Evolutionary conservation across 2,329 filamentous ascomycete genomes (phyloP).

Genomic region (Drechmeria coniospora): DNA sequence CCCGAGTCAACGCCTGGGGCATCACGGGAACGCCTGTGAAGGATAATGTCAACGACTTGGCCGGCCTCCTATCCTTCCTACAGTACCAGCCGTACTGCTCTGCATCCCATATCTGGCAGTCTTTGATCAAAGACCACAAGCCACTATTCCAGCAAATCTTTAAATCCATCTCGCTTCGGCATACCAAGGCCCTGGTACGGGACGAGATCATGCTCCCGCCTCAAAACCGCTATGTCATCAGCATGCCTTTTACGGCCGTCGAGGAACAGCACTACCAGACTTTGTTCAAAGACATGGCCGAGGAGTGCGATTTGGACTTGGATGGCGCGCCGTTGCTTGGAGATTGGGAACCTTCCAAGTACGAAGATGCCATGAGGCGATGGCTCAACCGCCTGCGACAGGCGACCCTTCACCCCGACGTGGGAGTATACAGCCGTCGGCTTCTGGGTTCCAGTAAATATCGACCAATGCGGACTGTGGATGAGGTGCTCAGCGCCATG

Average conservation of each 20-base stretch:
- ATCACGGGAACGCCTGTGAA: constrained; percentile 79
- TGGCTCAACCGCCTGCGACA: constrained; percentile 70
- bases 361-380: constrained; percentile 56
- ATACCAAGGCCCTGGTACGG: constrained; percentile 70
- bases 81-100: constrained; percentile 62
- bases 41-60: constrained; percentile 61
- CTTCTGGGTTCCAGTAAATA: constrained; percentile 45
- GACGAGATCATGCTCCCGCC: constrained; percentile 64
- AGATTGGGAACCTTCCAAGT: constrained; percentile 51
- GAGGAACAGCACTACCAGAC: constrained; percentile 81
- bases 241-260: constrained; percentile 75
- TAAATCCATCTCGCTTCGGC: constrained; percentile 56
- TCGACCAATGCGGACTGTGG: constrained; percentile 62
- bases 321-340: constrained; percentile 45
- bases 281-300: constrained; percentile 60
- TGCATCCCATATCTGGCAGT: constrained; percentile 49
- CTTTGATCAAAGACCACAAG: constrained; percentile 45
- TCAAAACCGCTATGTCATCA: constrained; percentile 77
- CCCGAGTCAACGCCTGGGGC: constrained; percentile 78
- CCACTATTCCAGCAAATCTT: constrained; percentile 55
- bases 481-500: constrained; percentile 82
- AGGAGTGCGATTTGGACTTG: constrained; percentile 48
- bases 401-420: constrained; percentile 72
- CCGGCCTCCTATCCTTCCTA: constrained; percentile 69
- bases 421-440: constrained; percentile 51